phyloP scores from a whole-genome alignment of 805 yeast genomes.

The Zygosaccharomyces lentus region DNA sequence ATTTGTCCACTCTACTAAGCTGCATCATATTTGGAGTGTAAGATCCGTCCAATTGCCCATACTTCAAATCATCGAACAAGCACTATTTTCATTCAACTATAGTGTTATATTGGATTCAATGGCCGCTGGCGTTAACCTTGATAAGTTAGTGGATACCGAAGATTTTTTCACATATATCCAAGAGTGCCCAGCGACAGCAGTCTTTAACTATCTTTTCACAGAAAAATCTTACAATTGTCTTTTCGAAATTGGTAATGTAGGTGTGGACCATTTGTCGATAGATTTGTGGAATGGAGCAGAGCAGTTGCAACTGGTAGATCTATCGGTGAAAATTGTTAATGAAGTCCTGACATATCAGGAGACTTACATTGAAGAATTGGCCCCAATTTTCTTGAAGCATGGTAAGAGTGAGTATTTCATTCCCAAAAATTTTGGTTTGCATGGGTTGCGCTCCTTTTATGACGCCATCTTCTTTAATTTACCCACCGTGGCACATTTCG shows the following conservation, averaged over 20 bases:
- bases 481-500: constrained; percentile 68
- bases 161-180: constrained; percentile 50
- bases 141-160: constrained; percentile 42
- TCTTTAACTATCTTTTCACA: constrained; percentile 57
- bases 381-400: constrained; percentile 34
- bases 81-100: constrained; percentile 50
- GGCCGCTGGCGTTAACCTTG: constrained; percentile 48
- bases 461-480: constrained; percentile 70
- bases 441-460: constrained; percentile 58
- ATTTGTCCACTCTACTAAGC: constrained; percentile 48
- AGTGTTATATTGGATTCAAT: constrained; percentile 49
- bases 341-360: constrained; percentile 51
- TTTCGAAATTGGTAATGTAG: constrained; percentile 53
- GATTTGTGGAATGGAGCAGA: constrained; percentile 27
- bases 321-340: constrained; percentile 46
- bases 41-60: constrained; percentile 50
- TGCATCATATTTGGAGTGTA: constrained; percentile 33
- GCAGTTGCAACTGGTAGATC: constrained; percentile 33
- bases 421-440: constrained; percentile 45
- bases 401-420: constrained; percentile 23
- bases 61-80: constrained; percentile 46
- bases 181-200: constrained; percentile 66
- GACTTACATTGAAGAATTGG: constrained; percentile 47
- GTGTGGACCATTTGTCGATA: constrained; percentile 48
- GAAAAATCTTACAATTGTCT: constrained; percentile 53